Percentiles rank a stretch among this genome's conserved stretches.
phyloP scores from a whole-genome alignment of 306 rosid genomes.

The Lathyrus aphaca region DNA sequence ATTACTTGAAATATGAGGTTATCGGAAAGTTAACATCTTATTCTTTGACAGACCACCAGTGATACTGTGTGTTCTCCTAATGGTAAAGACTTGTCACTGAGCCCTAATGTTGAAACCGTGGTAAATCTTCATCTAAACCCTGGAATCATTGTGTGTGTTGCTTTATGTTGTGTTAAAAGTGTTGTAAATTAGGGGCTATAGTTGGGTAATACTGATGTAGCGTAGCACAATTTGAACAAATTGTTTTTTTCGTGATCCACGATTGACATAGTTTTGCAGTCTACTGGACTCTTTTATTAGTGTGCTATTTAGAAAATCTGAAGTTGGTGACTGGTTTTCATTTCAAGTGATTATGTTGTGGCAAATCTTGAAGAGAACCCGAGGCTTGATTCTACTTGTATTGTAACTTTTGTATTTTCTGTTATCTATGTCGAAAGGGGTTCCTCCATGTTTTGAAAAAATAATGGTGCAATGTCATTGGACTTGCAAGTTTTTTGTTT shows the following conservation, averaged over 20 bases:
- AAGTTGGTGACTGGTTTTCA: not conserved
- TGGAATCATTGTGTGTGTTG: no score
- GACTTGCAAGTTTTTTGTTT: conserved; percentile 3
- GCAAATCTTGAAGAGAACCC: conserved; percentile 7
- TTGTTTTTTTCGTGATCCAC: no score
- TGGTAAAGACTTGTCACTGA: conserved; percentile 37
- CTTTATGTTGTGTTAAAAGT: no score
- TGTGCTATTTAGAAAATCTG: no score
- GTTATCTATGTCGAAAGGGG: conserved; percentile 2
- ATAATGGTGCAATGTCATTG: conserved; percentile 3
- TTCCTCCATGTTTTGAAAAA: conserved; percentile 28
- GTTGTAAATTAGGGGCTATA: no score
- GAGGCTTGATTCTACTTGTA: conserved; percentile 1
- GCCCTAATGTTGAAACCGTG: conserved; percentile 43
- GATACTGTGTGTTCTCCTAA: conserved; percentile 33
- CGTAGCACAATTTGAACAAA: no score
- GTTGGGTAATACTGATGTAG: no score
- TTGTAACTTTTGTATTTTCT: conserved; percentile 2
- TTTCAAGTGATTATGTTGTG: not conserved
- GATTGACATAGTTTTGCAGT: no score
- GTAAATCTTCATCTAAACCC: conserved; percentile 27
- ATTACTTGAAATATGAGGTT: conserved; percentile 7
- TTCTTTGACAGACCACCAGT: conserved; percentile 35
- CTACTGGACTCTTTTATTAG: no score
- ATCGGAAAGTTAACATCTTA: conserved; percentile 12